phyloP scores from a whole-genome alignment of 2,329 filamentous ascomycete genomes.

The Ophiocordyceps robertsii region DNA sequence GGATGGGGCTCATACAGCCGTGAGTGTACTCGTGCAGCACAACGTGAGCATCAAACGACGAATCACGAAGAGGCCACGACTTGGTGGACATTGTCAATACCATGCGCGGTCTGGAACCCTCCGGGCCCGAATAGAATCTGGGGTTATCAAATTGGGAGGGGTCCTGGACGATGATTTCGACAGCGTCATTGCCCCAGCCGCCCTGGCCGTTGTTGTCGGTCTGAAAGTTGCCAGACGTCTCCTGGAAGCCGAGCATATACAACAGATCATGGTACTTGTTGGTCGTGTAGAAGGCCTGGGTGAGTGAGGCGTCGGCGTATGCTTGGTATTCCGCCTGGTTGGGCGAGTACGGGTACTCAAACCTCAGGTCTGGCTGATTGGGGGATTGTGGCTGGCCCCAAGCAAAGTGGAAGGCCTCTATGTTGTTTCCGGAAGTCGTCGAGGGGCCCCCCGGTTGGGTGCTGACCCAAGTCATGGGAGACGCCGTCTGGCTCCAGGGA shows the following conservation, averaged over 20 bases:
- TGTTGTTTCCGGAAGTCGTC: constrained; percentile 46
- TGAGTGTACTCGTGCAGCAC: constrained; percentile 48
- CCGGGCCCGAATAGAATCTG: no score
- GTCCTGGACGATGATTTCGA: constrained; percentile 39
- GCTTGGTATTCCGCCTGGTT: constrained; percentile 18
- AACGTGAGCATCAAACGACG: constrained; percentile 44
- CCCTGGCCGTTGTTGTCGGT: constrained; percentile 40
- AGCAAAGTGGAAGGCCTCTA: no score
- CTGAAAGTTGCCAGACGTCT: constrained; percentile 47
- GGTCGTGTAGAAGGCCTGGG: constrained; percentile 47
- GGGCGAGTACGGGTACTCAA: constrained; percentile 30
- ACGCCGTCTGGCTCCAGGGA: constrained; percentile 32
- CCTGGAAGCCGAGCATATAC: constrained; percentile 42
- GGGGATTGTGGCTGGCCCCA: constrained; percentile 1
- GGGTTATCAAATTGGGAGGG: no score
- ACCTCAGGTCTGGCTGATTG: constrained; percentile 12
- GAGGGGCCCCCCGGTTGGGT: constrained; percentile 32
- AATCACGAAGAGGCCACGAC: constrained; percentile 24
- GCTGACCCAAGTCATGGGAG: constrained; percentile 41
- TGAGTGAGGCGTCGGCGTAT: constrained; percentile 42
- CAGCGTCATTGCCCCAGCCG: constrained; percentile 35
- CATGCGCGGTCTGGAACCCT: no score
- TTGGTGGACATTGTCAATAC: no score
- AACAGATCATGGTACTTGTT: constrained; percentile 48
- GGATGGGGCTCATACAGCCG: constrained; percentile 20